Base-by-base conservation (phyloP, 257 asterid species). In the Leonotis leonurus region DNA sequence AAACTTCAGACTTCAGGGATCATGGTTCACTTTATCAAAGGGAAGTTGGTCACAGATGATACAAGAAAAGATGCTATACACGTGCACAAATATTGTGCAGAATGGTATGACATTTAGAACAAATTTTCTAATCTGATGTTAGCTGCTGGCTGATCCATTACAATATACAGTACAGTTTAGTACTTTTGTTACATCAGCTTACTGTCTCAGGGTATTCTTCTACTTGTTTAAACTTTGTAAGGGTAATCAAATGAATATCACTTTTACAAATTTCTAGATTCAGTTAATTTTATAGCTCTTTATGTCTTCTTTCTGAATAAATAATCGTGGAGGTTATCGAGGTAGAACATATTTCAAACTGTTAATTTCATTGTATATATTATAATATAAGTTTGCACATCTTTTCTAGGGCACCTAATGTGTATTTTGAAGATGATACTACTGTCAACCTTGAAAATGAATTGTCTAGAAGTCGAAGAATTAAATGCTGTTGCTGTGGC, bases 381-480 rank as follows among this genome's bases (percentile, higher is more conserved):
- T 33, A 16, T 17, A 6, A 46, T 36, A 26, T 37, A 55, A 46
- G 26, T 36, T 32, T 37, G 13, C 46, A 43, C 37, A 61, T 73
- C 63, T 70, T 56, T 56, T 73, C 68, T 92, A 92, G 99, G 99
- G 99, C 97, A 37, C 97, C 99, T 37, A 86, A 92, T 61, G 97
- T 83, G 43, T 92, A 83, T 68, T 92, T 84, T 57, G 85, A 87
- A 69, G 91, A 70, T 21, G 88, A 83, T 71, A 41, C 69, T 25
- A 80, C 57, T 70, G 63, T 85, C 78, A 92, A 92, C 80, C 95
- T 92, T 44, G 97, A 86, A 58, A 35, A 80, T 65, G 97, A 92
- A 70, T 45, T 92, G 71, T 70, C 80, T 17, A 89, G 99, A 82
- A 92, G 99, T 70, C 75, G 86, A 52, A 79, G 85, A 72, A 83